A percentile compares a stretch with the other conserved stretches of the same genome.
Conservation (phyloP, 164 flowering plant species). For the grape (Vitis vinifera) region DNA sequence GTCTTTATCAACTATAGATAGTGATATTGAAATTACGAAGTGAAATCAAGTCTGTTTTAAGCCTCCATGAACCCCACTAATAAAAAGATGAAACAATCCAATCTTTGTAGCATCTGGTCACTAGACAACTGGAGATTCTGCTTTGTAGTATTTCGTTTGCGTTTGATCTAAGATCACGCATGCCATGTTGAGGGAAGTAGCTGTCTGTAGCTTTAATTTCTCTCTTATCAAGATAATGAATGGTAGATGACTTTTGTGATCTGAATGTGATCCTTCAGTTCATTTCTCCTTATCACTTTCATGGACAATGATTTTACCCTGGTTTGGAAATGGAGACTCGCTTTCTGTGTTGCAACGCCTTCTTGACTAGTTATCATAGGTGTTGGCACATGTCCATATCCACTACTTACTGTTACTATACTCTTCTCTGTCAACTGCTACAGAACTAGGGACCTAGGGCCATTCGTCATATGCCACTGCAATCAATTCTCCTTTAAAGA, state of each 20-base stretch:
- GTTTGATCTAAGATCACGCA: background rate
- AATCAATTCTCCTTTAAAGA: background rate
- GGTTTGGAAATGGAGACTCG: background rate
- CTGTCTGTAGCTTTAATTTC: background rate
- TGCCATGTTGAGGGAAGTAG: background rate
- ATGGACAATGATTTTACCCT: background rate
- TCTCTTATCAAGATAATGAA: background rate
- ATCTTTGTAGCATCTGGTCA: background rate
- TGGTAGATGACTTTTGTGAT: background rate
- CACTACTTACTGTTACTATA: background rate
- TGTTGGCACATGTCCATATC: background rate
- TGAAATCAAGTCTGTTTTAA: background rate
- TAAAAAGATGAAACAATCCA: background rate
- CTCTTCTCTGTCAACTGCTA: conserved; percentile 1
- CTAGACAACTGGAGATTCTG: no score
- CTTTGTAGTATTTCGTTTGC: no score
- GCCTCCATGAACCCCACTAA: background rate
- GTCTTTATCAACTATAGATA: background rate
- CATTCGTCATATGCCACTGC: background rate
- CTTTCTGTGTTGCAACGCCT: background rate
- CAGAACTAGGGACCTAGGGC: background rate
- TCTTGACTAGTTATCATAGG: background rate
- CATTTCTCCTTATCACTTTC: background rate
- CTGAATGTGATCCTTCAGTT: background rate
- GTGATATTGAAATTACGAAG: background rate